Percentiles rank a stretch among this genome's conserved stretches.
These are phyloP conservation scores for Chlamydomonas schloesseri DNA, from an alignment of 139 green algal genomes.

Conservation along the genomic window DNA sequence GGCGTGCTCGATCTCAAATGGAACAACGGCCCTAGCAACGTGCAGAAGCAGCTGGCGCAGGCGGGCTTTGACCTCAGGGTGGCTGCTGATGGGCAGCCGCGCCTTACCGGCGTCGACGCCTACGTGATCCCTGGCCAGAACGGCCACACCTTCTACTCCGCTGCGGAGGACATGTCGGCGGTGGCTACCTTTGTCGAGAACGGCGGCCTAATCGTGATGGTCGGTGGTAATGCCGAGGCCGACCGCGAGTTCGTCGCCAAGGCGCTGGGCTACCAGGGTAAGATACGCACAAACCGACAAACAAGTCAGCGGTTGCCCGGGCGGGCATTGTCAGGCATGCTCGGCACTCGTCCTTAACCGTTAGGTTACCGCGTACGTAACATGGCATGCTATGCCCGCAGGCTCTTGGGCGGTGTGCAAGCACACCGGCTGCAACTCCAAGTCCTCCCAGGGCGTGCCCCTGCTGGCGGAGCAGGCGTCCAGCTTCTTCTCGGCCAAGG, in stretches of 20 bases:
- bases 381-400: neutral
- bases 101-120: constrained; percentile 25
- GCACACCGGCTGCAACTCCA: neutral
- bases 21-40: neutral
- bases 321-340: too few relatives aligned
- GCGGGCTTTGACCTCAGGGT: neutral
- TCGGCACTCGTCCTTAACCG: too few relatives aligned
- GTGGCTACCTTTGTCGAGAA: neutral
- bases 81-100: constrained; percentile 22
- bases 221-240: neutral
- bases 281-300: neutral
- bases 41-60: neutral
- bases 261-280: constrained; percentile 4
- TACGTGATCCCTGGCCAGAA: constrained; percentile 38
- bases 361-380: neutral
- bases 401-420: neutral
- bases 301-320: neutral
- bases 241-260: neutral
- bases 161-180: constrained; percentile 9
- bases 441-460: neutral
- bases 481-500: neutral
- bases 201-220: constrained; percentile 1
- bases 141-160: neutral
- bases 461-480: neutral
- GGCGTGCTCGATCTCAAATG: constrained; percentile 16